Percentiles rank a stretch among this genome's conserved stretches.
Conservation (phyloP, 1,139 yeast species). For the Meyerozyma sp. region DNA sequence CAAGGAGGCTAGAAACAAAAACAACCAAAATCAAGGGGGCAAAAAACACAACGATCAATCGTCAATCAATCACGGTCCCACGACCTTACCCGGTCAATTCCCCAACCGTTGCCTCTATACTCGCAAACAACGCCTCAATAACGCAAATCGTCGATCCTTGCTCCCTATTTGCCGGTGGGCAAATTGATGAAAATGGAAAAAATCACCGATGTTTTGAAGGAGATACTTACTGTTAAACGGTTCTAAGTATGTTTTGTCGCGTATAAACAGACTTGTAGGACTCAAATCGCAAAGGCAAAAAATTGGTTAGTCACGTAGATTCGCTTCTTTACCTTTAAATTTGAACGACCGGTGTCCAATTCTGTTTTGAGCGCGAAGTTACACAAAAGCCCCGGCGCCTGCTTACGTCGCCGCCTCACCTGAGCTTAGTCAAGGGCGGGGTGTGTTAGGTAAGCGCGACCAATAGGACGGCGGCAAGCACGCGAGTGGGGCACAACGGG, state of each 20-base stretch:
- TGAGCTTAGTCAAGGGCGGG: not conserved
- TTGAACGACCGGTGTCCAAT: slow-evolving; percentile 1
- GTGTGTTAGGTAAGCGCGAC: not conserved
- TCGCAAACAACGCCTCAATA: not conserved
- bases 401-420: slow-evolving; percentile 1
- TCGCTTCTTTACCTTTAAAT: slow-evolving; percentile 1
- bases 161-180: slow-evolving; percentile 1
- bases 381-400: slow-evolving; percentile 1
- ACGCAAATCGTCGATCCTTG: not conserved
- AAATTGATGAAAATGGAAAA: not conserved
- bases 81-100: not conserved
- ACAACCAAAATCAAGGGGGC: not conserved
- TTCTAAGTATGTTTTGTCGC: not conserved
- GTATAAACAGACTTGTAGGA: not conserved
- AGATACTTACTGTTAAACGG: not conserved
- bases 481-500: not conserved
- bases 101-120: not conserved
- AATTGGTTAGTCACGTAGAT: slow-evolving; percentile 1
- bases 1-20: not conserved
- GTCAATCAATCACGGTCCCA: not conserved
- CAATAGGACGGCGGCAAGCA: not conserved
- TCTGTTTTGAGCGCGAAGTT: slow-evolving; percentile 1
- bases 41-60: not conserved
- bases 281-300: slow-evolving; percentile 1
- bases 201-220: not conserved